phyloP scores from a whole-genome alignment of 75 land plant species.

The Picea sitchensis region DNA sequence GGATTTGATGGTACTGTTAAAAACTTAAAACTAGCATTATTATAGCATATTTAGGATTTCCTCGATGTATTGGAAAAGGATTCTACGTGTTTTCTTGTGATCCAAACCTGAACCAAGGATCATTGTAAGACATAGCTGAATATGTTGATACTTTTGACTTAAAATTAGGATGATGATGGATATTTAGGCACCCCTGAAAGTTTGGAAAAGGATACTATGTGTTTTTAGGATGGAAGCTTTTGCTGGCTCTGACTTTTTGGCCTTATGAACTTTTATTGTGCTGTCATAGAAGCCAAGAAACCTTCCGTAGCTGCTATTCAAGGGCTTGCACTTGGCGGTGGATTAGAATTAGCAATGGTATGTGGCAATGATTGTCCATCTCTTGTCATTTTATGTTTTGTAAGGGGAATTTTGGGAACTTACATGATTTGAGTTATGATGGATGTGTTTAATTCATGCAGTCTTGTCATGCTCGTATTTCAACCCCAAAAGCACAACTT shows the following conservation, averaged over 20 bases:
- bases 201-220: no score
- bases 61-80: not conserved
- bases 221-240: not conserved
- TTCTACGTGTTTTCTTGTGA: not conserved
- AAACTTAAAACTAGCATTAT: not conserved
- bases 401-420: not conserved
- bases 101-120: no score
- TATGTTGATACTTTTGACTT: no score
- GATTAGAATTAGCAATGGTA: slow-evolving; percentile 95
- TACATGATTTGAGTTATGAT: slow-evolving; percentile 4
- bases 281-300: slow-evolving; percentile 67
- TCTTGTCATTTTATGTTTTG: not conserved
- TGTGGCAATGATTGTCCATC: slow-evolving; percentile 11
- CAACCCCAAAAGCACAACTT: slow-evolving; percentile 83
- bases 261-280: not conserved
- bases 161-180: not conserved
- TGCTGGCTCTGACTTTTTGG: not conserved
- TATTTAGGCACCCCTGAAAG: not conserved
- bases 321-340: slow-evolving; percentile 99
- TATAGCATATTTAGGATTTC: not conserved
- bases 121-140: no score
- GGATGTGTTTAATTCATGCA: slow-evolving; percentile 16
- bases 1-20: no score
- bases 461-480: slow-evolving; percentile 94
- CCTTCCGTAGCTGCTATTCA: slow-evolving; percentile 96